phyloP scores from a whole-genome alignment of 129 eudicot species.

The Logfia minima region DNA sequence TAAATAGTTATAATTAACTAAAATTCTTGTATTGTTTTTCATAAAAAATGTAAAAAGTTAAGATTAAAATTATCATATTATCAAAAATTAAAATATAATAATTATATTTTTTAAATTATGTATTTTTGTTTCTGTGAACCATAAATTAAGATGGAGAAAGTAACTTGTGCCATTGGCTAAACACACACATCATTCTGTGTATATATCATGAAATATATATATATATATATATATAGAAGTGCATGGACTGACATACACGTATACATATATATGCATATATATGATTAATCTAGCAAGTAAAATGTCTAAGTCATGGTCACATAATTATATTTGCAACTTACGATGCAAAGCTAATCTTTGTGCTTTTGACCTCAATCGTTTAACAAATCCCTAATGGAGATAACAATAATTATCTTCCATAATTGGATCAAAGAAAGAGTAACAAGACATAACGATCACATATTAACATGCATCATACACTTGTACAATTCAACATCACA shows the following conservation, averaged over 20 bases:
- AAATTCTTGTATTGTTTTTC: too few species aligned
- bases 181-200: not conserved
- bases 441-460: constrained; percentile 38
- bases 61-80: too few species aligned
- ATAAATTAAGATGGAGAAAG: too few species aligned
- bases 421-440: constrained; percentile 33
- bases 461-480: constrained; percentile 20
- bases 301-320: constrained; percentile 30
- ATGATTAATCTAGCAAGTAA: constrained; percentile 11
- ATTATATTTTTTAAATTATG: too few species aligned
- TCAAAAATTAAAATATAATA: too few species aligned
- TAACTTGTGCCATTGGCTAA: not conserved
- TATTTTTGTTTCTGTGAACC: too few species aligned
- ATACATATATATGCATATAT: not conserved
- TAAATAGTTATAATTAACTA: too few species aligned
- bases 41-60: too few species aligned
- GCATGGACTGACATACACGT: constrained; percentile 3
- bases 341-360: constrained; percentile 40
- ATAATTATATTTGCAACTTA: constrained; percentile 30
- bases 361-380: constrained; percentile 37
- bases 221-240: not conserved
- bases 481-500: constrained; percentile 33
- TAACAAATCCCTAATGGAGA: constrained; percentile 35
- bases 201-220: not conserved
- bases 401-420: constrained; percentile 30